phyloP scores from a whole-genome alignment of 2,329 filamentous ascomycete genomes.

The Alternaria atra region DNA sequence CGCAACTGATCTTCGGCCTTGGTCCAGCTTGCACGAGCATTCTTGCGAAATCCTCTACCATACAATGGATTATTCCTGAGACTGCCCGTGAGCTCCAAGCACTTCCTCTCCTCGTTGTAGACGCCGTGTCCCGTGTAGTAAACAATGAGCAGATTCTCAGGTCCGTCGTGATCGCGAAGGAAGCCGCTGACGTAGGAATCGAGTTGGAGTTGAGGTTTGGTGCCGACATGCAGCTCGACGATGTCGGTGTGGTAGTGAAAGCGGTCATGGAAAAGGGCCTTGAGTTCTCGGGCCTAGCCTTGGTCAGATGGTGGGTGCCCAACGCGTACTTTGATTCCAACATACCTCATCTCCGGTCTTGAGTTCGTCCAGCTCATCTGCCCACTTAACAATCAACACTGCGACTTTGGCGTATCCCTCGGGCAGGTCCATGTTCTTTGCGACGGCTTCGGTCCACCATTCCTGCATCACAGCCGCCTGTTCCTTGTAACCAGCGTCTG shows the following conservation, averaged over 20 bases:
- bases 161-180: slow-evolving; percentile 39
- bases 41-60: slow-evolving; percentile 30
- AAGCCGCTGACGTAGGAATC: slow-evolving; percentile 39
- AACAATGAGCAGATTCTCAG: slow-evolving; percentile 47
- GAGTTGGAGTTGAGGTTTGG: slow-evolving; percentile 49
- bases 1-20: slow-evolving; percentile 41
- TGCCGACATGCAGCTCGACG: slow-evolving; percentile 43
- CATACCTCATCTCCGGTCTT: slow-evolving; percentile 41
- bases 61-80: not conserved
- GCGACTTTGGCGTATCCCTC: slow-evolving; percentile 47
- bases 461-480: not conserved
- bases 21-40: slow-evolving; percentile 48
- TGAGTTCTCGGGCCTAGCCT: slow-evolving; percentile 41
- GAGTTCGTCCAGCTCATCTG: slow-evolving; percentile 45
- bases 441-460: slow-evolving; percentile 43
- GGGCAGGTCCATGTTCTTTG: slow-evolving; percentile 40
- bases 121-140: slow-evolving; percentile 53
- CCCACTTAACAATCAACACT: slow-evolving; percentile 51
- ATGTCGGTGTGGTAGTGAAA: slow-evolving; percentile 45
- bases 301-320: not conserved
- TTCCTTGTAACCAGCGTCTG: not conserved
- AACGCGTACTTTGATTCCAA: not conserved
- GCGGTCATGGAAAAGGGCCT: slow-evolving; percentile 35
- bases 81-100: slow-evolving; percentile 38
- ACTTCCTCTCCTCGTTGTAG: slow-evolving; percentile 31